Conservation (phyloP, 2,329 filamentous ascomycete genomes). For the Septoria linicola region DNA sequence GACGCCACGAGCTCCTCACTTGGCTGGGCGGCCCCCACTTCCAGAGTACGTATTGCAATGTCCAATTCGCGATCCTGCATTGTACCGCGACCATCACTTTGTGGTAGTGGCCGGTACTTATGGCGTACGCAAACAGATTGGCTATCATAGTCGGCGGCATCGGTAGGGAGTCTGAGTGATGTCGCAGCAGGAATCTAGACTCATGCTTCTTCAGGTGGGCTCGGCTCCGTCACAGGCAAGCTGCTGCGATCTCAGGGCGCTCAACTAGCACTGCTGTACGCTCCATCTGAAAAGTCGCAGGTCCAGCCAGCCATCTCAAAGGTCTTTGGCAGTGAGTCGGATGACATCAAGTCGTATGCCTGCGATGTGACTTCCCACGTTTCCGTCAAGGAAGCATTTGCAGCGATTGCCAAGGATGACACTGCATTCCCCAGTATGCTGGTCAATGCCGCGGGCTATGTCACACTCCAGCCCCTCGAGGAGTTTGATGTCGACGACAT, state of each 20-base stretch:
- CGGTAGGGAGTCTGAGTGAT: slow-evolving; percentile 35
- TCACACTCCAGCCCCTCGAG: slow-evolving; percentile 48
- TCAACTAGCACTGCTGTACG: slow-evolving; percentile 48
- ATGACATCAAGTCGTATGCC: slow-evolving; percentile 34
- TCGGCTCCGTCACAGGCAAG: slow-evolving; percentile 46
- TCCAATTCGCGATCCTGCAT: no score
- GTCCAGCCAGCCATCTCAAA: slow-evolving; percentile 41
- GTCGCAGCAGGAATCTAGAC: background rate
- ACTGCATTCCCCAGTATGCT: slow-evolving; percentile 37
- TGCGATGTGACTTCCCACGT: slow-evolving; percentile 38
- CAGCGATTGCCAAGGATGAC: slow-evolving; percentile 27
- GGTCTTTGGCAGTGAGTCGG: slow-evolving; percentile 37
- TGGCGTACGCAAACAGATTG: slow-evolving; percentile 41
- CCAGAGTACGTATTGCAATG: no score
- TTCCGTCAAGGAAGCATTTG: slow-evolving; percentile 36
- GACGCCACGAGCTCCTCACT: no score
- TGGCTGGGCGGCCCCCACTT: no score
- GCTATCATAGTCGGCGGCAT: slow-evolving; percentile 47
- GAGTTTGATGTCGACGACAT: slow-evolving; percentile 46
- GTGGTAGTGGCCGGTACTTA: no score
- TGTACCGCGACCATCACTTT: no score
- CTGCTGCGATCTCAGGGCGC: slow-evolving; percentile 45
- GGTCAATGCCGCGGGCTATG: slow-evolving; percentile 43
- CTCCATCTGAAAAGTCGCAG: slow-evolving; percentile 46
- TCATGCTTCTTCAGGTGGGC: slow-evolving; percentile 36